A percentile compares a stretch with the other conserved stretches of the same genome.
Conservation (phyloP, 495 filamentous ascomycete genomes). For the Penicillium salamii region DNA sequence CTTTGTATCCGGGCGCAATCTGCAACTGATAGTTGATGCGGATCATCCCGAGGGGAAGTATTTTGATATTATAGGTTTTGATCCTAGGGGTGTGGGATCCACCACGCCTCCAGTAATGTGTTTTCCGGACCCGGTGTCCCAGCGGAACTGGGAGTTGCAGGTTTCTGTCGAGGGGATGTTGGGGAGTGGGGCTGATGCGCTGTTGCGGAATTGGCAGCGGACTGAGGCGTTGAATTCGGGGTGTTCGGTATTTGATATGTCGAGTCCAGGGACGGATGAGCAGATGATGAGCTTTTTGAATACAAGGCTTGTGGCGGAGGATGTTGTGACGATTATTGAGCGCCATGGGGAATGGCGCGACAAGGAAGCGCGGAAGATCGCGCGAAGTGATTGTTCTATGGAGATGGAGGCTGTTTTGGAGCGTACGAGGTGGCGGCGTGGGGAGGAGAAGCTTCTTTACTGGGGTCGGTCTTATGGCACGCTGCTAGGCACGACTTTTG, state of each 20-base stretch:
- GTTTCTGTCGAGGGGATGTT: constrained; percentile 41
- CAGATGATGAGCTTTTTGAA: constrained; percentile 47
- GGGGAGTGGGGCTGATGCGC: constrained; percentile 29
- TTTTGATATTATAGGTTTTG: constrained; percentile 57
- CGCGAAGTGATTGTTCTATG: constrained; percentile 34
- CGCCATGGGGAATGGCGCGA: constrained; percentile 46
- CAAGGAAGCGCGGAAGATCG: constrained; percentile 27
- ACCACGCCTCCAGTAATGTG: constrained; percentile 49
- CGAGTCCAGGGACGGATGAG: constrained; percentile 20
- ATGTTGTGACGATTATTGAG: constrained; percentile 53
- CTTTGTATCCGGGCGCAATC: constrained; percentile 28
- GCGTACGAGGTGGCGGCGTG: constrained; percentile 32
- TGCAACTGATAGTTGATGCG: constrained; percentile 45
- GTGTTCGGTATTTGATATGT: constrained; percentile 32
- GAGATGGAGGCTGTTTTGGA: constrained; percentile 20
- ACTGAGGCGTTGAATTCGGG: constrained; percentile 40
- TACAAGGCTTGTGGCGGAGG: constrained; percentile 45
- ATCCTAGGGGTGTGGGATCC: constrained; percentile 53
- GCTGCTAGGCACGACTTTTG: constrained; percentile 57
- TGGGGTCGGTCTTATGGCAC: constrained; percentile 72
- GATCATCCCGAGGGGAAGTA: constrained; percentile 28
- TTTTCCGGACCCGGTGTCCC: constrained; percentile 40
- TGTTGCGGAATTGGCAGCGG: constrained; percentile 49
- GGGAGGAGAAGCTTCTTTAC: constrained; percentile 51
- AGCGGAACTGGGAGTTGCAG: constrained; percentile 39